Conservation (phyloP, 2,329 filamentous ascomycete species). For the Phyllosticta citriasiana region DNA sequence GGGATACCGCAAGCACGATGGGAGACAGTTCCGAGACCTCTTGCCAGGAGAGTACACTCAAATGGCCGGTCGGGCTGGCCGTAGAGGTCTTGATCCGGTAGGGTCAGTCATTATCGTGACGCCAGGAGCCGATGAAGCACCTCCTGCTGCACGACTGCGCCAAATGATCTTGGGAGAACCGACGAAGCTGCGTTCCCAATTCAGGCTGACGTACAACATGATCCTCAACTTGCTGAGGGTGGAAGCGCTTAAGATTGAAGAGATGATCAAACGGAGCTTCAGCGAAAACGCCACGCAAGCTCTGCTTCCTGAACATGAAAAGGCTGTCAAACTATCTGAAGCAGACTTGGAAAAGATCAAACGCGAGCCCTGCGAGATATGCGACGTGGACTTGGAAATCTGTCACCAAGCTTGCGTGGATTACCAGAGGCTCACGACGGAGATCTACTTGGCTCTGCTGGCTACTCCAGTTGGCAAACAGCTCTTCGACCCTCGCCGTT, state of each 20-base stretch:
- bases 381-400: slow-evolving; percentile 66
- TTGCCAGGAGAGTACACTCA: slow-evolving; percentile 95
- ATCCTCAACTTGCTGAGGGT: slow-evolving; percentile 91
- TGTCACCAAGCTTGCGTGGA: slow-evolving; percentile 77
- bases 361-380: slow-evolving; percentile 70
- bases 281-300: slow-evolving; percentile 97
- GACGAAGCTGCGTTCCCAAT: slow-evolving; percentile 90
- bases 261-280: slow-evolving; percentile 99
- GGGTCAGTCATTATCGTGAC: slow-evolving; percentile 90
- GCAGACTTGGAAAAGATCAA: slow-evolving; percentile 86
- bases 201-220: slow-evolving; percentile 98
- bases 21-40: slow-evolving; percentile 80
- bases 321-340: slow-evolving; percentile 84
- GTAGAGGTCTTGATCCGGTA: slow-evolving; percentile 83
- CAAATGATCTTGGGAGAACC: slow-evolving; percentile 96
- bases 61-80: slow-evolving; percentile 91
- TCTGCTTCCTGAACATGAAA: slow-evolving; percentile 87
- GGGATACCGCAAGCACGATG: slow-evolving; percentile 92
- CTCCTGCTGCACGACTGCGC: slow-evolving; percentile 69
- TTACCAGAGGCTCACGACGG: slow-evolving; percentile 66
- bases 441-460: slow-evolving; percentile 67
- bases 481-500: slow-evolving; percentile 63
- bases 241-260: slow-evolving; percentile 94
- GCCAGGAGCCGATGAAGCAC: slow-evolving; percentile 73
- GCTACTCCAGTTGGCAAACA: slow-evolving; percentile 73